Evolutionary conservation across 192 early-diverging fungal species (phyloP), one percentile per base, ranked within the genome.

Genomic region (Phycomyces nitens): DNA sequence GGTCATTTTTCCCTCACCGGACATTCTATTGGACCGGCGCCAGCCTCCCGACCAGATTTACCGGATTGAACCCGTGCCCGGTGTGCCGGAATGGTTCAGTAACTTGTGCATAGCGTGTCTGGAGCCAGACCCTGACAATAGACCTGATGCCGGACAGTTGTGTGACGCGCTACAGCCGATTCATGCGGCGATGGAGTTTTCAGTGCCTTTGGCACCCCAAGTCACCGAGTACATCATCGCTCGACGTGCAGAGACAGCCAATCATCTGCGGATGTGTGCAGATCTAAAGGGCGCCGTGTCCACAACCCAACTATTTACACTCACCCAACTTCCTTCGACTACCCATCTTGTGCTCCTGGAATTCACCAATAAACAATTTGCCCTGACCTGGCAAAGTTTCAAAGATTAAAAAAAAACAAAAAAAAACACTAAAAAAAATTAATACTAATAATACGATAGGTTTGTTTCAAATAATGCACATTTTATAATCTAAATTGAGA

Each of bases 61-160:
- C 44, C 59, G 65, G 18, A 66, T 72, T 43, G 71, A 72, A 16
- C 60, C 34, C 22, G 71, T 72, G 6, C 60, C 59, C 14, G 71
- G 65, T 6, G 59, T 72, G n/a, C 71, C 71, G 0, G 60, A 66
- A 43, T 72, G 71, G 71, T 72, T 62, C 53, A 27, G 67, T 52
- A 53, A 54, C 7, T 29, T 71, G 7, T 71, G 65, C 26, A 42
- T 60, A 9, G 47, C 56, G 0, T 71, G 69, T 47, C 18, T 71
- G 16, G 69, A 71, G 29, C 69, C 69, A 40, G 44, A 29, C 29
- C 69, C 69, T 11, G 63, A 71, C 20, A 65, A 71, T 39, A 50
- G 69, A 44, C 69, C 69, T 21, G 53, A 58, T n/a, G 63, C 69
- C 7, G 27, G 52, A 40, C 58, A 71, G 20, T 44, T 71, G 18